Evolutionary conservation across 805 yeast species (phyloP).

Genomic region (Candida dajiaensis): DNA sequence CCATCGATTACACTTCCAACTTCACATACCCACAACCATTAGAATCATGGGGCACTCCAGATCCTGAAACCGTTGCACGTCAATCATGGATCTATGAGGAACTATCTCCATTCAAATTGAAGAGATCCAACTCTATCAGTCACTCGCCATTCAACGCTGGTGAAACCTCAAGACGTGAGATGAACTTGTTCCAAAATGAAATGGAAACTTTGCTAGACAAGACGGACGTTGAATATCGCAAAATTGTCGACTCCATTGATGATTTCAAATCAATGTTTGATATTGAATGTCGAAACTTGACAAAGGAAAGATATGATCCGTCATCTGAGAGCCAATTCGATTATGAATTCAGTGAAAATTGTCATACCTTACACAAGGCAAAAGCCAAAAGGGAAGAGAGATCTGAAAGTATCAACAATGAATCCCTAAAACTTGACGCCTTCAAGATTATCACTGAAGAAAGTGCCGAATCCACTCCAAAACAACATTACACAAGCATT

Average conservation of each 20-base stretch:
- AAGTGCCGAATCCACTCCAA: constrained; percentile 9
- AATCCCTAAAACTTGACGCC: not conserved
- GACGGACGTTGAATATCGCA: constrained; percentile 2
- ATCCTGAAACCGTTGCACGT: constrained; percentile 15
- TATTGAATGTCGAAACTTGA: not conserved
- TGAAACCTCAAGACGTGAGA: constrained; percentile 6
- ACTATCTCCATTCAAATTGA: constrained; percentile 5
- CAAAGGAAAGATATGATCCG: not conserved
- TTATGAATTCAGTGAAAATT: constrained; percentile 11
- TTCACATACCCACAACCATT: constrained; percentile 3
- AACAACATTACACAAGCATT: constrained; percentile 6
- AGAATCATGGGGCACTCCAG: constrained; percentile 19
- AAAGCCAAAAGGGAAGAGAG: constrained; percentile 6
- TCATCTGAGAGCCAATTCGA: not conserved
- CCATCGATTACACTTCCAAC: constrained; percentile 8
- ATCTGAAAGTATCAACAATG: constrained; percentile 1
- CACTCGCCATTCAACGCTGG: constrained; percentile 4
- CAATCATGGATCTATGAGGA: constrained; percentile 23
- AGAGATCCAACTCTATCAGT: constrained; percentile 6
- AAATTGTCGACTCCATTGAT: constrained; percentile 9
- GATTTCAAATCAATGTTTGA: constrained; percentile 6
- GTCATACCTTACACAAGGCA: constrained; percentile 17
- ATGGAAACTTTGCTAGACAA: constrained; percentile 6
- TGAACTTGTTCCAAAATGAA: constrained; percentile 9
- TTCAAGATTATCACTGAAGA: not conserved